phyloP scores from a whole-genome alignment of 1,139 yeast species.

The Hemisphaericaspora subhashii region DNA sequence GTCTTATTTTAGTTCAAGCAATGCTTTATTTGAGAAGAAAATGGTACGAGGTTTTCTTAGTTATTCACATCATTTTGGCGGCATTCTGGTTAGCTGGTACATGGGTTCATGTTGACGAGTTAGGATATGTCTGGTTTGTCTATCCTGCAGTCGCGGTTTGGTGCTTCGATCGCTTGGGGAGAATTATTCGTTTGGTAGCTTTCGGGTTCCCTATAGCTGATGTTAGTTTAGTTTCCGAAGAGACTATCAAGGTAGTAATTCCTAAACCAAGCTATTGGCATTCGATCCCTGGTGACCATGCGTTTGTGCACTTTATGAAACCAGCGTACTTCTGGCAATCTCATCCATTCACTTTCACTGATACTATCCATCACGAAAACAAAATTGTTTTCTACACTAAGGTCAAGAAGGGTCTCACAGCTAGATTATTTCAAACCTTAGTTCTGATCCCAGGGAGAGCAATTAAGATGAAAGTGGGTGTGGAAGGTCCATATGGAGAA shows the following conservation, averaged over 20 bases:
- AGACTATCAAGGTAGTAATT: slow-evolving; percentile 41
- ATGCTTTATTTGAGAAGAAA: slow-evolving; percentile 39
- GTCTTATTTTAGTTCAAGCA: slow-evolving; percentile 38
- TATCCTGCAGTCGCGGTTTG: slow-evolving; percentile 44
- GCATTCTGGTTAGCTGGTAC: slow-evolving; percentile 46
- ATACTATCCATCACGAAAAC: slow-evolving; percentile 19
- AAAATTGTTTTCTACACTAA: slow-evolving; percentile 31
- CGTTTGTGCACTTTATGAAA: slow-evolving; percentile 46
- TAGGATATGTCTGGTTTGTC: slow-evolving; percentile 41
- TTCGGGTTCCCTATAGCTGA: slow-evolving; percentile 44
- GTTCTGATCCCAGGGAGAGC: slow-evolving; percentile 27
- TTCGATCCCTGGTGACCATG: slow-evolving; percentile 51
- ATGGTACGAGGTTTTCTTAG: slow-evolving; percentile 46
- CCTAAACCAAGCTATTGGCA: slow-evolving; percentile 44
- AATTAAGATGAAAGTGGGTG: slow-evolving; percentile 29
- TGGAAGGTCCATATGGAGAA: slow-evolving; percentile 47
- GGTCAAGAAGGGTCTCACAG: slow-evolving; percentile 42
- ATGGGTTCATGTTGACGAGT: slow-evolving; percentile 40
- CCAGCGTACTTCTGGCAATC: slow-evolving; percentile 44
- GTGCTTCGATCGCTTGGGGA: slow-evolving; percentile 42
- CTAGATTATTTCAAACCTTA: slow-evolving; percentile 31
- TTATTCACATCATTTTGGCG: slow-evolving; percentile 39
- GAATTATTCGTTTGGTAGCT: slow-evolving; percentile 32
- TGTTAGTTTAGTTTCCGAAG: slow-evolving; percentile 34
- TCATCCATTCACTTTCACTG: slow-evolving; percentile 33